Evolutionary conservation across 2,329 filamentous ascomycete species (phyloP).

Genomic region (Arthrobotrys conoides): DNA sequence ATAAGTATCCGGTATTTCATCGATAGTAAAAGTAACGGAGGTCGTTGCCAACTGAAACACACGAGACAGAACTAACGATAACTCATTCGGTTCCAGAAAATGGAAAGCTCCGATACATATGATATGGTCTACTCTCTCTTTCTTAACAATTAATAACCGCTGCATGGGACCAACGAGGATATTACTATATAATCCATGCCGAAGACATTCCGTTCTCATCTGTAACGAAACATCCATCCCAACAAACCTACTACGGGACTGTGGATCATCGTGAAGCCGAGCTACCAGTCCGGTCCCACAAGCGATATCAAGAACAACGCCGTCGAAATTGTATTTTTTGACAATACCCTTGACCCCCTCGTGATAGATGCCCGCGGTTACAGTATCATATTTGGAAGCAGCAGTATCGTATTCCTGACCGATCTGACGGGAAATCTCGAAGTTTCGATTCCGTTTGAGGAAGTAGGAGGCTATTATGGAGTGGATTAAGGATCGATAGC

Average conservation of each 20-base stretch:
- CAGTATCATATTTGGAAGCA: background rate
- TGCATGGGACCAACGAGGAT: constrained; percentile 16
- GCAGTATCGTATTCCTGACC: background rate
- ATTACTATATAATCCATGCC: background rate
- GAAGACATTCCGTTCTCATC: constrained; percentile 13
- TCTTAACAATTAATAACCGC: background rate
- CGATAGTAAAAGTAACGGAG: constrained; percentile 21
- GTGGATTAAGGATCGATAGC: constrained; percentile 8
- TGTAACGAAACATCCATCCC: constrained; percentile 11
- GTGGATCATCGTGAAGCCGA: background rate
- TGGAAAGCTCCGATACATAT: constrained; percentile 18
- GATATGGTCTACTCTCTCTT: background rate
- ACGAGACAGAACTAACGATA: background rate
- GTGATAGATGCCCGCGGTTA: background rate
- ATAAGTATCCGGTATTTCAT: constrained; percentile 21
- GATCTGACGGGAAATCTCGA: background rate
- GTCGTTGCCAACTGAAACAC: constrained; percentile 4
- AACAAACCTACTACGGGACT: background rate
- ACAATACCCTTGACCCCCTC: background rate
- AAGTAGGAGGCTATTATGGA: constrained; percentile 1
- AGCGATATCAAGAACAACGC: constrained; percentile 8
- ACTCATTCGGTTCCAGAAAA: constrained; percentile 5
- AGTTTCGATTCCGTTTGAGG: background rate
- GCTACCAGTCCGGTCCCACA: constrained; percentile 18
- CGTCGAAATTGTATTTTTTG: constrained; percentile 5